Evolutionary conservation across 345 rosid species (phyloP).

Genomic region (Euphorbia peplus): DNA sequence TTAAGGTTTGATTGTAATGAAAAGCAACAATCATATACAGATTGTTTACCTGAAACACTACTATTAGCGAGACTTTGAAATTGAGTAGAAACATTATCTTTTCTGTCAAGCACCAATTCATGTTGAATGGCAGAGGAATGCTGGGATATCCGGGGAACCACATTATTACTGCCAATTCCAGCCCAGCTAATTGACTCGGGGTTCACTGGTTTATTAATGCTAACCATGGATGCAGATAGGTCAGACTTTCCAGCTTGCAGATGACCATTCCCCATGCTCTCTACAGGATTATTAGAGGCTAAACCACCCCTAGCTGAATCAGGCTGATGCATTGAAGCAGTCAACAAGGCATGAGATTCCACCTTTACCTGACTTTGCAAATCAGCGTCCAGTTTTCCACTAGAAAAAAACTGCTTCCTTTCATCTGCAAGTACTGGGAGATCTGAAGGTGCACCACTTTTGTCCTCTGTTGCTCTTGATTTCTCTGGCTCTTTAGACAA

Average conservation of each 20-base stretch:
- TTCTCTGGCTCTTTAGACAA: constrained; percentile 42
- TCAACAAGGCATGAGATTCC: constrained; percentile 33
- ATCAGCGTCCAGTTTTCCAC: constrained; percentile 45
- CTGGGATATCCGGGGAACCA: constrained; percentile 33
- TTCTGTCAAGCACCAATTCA: constrained; percentile 32
- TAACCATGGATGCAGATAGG: constrained; percentile 34
- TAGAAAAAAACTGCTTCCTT: constrained; percentile 37
- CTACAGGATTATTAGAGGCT: constrained; percentile 23
- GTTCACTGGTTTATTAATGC: constrained; percentile 40
- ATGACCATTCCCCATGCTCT: constrained; percentile 37
- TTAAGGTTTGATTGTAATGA: constrained; percentile 20
- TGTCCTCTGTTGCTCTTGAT: constrained; percentile 41
- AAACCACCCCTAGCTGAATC: constrained; percentile 36
- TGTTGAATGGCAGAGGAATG: constrained; percentile 33
- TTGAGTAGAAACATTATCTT: constrained; percentile 29
- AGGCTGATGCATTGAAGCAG: constrained; percentile 34
- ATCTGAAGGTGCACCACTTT: constrained; percentile 32
- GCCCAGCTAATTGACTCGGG: constrained; percentile 45
- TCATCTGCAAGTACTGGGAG: constrained; percentile 41
- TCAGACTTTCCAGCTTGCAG: constrained; percentile 36
- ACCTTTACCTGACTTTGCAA: constrained; percentile 45
- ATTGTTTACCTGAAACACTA: constrained; percentile 27
- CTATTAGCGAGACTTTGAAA: constrained; percentile 34
- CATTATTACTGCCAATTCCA: constrained; percentile 42
- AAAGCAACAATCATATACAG: constrained; percentile 9